Conservation (phyloP, 345 rosid genomes). For the Citrus medica region DNA sequence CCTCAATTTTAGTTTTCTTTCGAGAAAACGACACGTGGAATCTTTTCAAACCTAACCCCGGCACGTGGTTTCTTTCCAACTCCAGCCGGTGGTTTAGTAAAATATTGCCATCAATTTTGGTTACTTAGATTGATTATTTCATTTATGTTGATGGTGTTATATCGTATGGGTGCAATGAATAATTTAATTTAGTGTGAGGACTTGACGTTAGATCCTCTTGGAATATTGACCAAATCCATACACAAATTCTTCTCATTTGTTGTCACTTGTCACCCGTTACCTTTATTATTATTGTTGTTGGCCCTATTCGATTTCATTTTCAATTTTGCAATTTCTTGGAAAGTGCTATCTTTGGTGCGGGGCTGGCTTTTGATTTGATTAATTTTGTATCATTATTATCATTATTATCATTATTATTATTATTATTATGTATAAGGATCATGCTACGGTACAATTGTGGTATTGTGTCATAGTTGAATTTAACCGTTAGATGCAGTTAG, state of each 20-base stretch:
- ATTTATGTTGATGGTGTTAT: neutral
- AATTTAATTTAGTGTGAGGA: conserved; percentile 7
- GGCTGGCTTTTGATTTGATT: neutral
- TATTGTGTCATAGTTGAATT: no score
- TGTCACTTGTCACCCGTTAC: neutral
- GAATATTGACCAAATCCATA: conserved; percentile 11
- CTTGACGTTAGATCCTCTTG: conserved; percentile 27
- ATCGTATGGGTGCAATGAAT: neutral
- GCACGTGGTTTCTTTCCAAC: no score
- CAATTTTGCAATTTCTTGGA: neutral
- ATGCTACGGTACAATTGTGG: no score
- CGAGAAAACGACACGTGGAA: no score
- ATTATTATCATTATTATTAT: neutral
- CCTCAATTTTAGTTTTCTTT: no score
- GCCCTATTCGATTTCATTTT: neutral
- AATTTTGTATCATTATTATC: neutral
- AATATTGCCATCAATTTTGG: no score
- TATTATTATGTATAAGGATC: neutral
- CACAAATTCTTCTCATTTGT: neutral
- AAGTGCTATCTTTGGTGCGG: neutral
- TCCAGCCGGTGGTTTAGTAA: no score
- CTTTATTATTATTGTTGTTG: no score
- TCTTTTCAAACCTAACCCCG: neutral
- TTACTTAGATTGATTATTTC: no score
- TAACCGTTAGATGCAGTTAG: no score